Conservation (phyloP, 208 protist species). For the Trypanosomatidae sp. region DNA sequence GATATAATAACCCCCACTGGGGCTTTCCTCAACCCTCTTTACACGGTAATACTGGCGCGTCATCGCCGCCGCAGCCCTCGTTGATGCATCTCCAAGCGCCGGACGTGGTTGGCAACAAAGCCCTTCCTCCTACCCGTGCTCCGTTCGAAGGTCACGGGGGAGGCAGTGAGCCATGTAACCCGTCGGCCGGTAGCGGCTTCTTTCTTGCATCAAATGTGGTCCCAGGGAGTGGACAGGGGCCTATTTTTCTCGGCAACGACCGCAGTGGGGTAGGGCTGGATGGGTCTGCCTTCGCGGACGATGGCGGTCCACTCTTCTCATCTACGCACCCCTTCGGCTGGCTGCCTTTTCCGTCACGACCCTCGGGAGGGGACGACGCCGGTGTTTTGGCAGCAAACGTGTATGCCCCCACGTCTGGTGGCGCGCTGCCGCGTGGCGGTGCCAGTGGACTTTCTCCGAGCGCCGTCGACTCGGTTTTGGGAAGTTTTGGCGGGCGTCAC, state of each 20-base stretch:
- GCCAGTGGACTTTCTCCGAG: background rate
- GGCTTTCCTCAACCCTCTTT: background rate
- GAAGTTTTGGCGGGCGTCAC: background rate
- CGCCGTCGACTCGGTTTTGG: constrained; percentile 5
- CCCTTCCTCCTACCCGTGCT: background rate
- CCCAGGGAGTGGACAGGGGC: background rate
- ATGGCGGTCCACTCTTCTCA: constrained; percentile 1
- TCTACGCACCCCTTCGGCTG: constrained; percentile 18
- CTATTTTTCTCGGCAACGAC: background rate
- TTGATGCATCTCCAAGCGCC: no score
- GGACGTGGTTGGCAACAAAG: background rate
- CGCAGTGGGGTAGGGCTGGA: background rate
- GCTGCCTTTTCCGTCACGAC: constrained; percentile 7
- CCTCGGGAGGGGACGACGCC: background rate
- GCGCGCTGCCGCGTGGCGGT: background rate
- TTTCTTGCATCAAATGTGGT: background rate
- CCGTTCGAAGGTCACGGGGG: background rate
- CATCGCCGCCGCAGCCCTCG: background rate
- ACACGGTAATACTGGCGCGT: background rate
- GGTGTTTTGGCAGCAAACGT: background rate
- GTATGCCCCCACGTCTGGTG: background rate
- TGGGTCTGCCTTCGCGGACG: background rate
- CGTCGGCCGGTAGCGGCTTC: background rate
- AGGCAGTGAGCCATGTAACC: background rate
- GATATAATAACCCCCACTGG: background rate